These are phyloP conservation scores for Dendrostoma leiphaemia DNA, from an alignment of 2,329 filamentous ascomycete genomes.

Conservation along the genomic window DNA sequence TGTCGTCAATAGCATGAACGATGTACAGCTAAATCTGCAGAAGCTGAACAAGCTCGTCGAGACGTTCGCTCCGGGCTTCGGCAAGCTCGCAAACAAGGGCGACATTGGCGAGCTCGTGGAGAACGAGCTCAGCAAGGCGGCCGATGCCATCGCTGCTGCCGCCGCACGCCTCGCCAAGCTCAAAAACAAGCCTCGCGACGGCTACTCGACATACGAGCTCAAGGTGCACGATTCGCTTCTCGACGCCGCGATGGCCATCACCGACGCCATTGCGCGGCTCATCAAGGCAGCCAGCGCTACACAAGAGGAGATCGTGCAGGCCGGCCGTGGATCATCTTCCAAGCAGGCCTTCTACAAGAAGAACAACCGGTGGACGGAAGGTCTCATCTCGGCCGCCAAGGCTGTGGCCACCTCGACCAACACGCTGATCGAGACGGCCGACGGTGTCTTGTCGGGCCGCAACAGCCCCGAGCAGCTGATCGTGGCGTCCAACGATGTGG, in stretches of 20 bases:
- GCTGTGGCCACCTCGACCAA: conserved; percentile 93
- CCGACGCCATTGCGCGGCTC: conserved; percentile 86
- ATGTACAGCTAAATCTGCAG: conserved; percentile 92
- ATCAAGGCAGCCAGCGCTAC: conserved; percentile 93
- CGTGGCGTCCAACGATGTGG: conserved; percentile 95
- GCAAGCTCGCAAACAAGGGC: conserved; percentile 75
- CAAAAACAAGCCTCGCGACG: conserved; percentile 93
- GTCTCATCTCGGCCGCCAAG: conserved; percentile 94
- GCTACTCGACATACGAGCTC: conserved; percentile 93
- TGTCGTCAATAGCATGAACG: conserved; percentile 95
- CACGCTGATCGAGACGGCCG: conserved; percentile 94
- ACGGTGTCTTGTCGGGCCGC: conserved; percentile 87
- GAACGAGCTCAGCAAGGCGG: conserved; percentile 85
- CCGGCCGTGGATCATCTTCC: conserved; percentile 83
- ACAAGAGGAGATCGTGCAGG: conserved; percentile 94
- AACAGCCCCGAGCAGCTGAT: conserved; percentile 97
- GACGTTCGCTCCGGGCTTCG: conserved; percentile 82
- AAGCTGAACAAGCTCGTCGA: conserved; percentile 92
- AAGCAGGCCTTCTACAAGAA: conserved; percentile 98
- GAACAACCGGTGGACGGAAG: conserved; percentile 99
- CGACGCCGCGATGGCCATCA: conserved; percentile 88
- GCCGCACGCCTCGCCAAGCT: conserved; percentile 86
- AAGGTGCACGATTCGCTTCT: conserved; percentile 95
- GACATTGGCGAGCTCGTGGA: conserved; percentile 94
- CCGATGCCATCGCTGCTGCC: conserved; percentile 91